Evolutionary conservation across 257 asterid genomes (phyloP).

Genomic region (Gentiana straminea): DNA sequence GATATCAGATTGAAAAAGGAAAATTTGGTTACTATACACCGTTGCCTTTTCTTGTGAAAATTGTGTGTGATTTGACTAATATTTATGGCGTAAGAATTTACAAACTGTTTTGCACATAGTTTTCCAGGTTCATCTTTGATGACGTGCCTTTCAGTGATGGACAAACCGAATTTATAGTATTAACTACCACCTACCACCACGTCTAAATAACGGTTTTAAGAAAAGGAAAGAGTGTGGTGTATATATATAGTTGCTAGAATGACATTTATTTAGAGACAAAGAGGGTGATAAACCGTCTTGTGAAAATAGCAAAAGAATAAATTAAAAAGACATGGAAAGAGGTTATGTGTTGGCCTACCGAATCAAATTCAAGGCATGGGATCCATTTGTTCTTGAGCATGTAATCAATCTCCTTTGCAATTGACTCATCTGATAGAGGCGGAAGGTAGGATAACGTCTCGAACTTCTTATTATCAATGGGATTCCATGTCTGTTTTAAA

Average conservation of each 20-base stretch:
- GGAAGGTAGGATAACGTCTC: slow-evolving; percentile 41
- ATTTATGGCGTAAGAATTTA: too few relatives aligned
- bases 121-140: too few relatives aligned
- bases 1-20: too few relatives aligned
- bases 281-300: not conserved
- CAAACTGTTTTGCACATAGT: too few relatives aligned
- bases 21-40: too few relatives aligned
- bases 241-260: not conserved
- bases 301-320: not conserved
- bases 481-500: slow-evolving; percentile 39
- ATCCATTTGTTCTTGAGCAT: slow-evolving; percentile 41
- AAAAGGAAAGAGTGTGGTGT: not conserved
- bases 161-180: too few relatives aligned
- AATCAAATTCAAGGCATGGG: slow-evolving; percentile 47
- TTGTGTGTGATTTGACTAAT: too few relatives aligned
- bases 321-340: not conserved
- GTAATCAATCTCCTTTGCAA: slow-evolving; percentile 35
- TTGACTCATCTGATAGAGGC: slow-evolving; percentile 31
- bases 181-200: too few relatives aligned
- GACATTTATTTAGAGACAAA: not conserved
- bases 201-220: too few relatives aligned
- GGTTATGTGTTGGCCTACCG: slow-evolving; percentile 14
- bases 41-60: not conserved
- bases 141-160: too few relatives aligned
- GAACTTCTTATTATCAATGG: slow-evolving; percentile 38